Percentiles rank a stretch among this genome's conserved stretches.
Evolutionary conservation across 2,329 filamentous ascomycete species (phyloP).

Genomic region (Bisporella sp.): DNA sequence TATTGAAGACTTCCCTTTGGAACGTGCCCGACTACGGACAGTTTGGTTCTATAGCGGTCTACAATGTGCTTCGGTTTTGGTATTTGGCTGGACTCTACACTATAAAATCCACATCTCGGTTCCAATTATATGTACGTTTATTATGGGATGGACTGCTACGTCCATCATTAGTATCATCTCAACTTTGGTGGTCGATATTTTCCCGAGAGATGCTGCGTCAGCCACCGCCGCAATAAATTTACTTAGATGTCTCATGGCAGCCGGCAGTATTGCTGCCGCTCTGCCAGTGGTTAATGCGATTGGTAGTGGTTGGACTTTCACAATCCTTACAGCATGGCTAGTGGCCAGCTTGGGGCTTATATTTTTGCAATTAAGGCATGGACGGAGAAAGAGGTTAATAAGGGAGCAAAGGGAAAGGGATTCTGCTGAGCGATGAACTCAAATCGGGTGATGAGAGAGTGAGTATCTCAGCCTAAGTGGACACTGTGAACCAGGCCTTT

Average conservation of each 20-base stretch:
- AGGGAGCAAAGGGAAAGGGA: slow-evolving; percentile 4
- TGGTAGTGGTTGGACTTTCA: slow-evolving; percentile 21
- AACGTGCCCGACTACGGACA: slow-evolving; percentile 28
- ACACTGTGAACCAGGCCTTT: too few relatives aligned
- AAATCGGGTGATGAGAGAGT: too few relatives aligned
- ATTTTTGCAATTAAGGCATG: slow-evolving; percentile 26
- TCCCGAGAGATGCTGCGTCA: slow-evolving; percentile 25
- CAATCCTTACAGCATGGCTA: slow-evolving; percentile 23
- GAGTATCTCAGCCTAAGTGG: too few relatives aligned
- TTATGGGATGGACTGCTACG: slow-evolving; percentile 28
- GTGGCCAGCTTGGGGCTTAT: slow-evolving; percentile 32
- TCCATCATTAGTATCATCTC: slow-evolving; percentile 28
- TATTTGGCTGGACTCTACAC: slow-evolving; percentile 31
- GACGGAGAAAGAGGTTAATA: slow-evolving; percentile 34
- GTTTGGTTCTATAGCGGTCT: slow-evolving; percentile 29
- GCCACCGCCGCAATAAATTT: slow-evolving; percentile 31
- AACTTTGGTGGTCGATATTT: slow-evolving; percentile 29
- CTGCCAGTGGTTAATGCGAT: slow-evolving; percentile 20
- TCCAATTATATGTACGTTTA: slow-evolving; percentile 26
- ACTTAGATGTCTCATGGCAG: slow-evolving; percentile 28
- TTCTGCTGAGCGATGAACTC: neutral
- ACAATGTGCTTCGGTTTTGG: slow-evolving; percentile 28
- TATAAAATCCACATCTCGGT: slow-evolving; percentile 26
- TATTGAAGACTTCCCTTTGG: slow-evolving; percentile 33
- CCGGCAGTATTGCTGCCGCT: slow-evolving; percentile 24